phyloP scores from a whole-genome alignment of 192 early-diverging fungal genomes.

The Diversispora eburnea region DNA sequence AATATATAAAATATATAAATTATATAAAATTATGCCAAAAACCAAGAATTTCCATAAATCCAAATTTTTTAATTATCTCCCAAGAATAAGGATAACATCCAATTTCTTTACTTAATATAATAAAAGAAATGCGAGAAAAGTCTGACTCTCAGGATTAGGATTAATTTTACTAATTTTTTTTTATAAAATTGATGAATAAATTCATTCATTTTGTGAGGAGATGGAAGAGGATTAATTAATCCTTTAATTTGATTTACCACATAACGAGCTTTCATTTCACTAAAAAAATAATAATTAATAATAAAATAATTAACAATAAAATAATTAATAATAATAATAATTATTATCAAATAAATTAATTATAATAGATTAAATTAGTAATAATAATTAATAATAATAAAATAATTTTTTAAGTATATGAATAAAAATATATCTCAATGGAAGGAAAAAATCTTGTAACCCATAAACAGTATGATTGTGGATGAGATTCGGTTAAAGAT shows the following conservation, averaged over 20 bases:
- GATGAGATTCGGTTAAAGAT: too few species aligned
- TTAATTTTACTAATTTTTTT: background rate
- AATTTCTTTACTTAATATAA: background rate
- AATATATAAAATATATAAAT: background rate
- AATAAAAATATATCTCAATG: too few species aligned
- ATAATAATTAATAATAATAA: too few species aligned
- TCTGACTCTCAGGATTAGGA: background rate
- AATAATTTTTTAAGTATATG: too few species aligned
- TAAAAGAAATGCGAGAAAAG: background rate
- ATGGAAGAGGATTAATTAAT: background rate
- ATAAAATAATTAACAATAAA: background rate
- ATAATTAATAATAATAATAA: too few species aligned
- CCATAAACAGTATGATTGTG: too few species aligned
- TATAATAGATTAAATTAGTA: too few species aligned
- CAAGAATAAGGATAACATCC: background rate
- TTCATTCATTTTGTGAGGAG: background rate
- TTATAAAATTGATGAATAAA: background rate
- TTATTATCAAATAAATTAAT: too few species aligned
- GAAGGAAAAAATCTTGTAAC: too few species aligned
- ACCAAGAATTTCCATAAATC: background rate
- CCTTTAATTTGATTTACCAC: conserved; percentile 31
- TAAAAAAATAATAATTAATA: background rate
- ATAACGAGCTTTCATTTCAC: conserved; percentile 55
- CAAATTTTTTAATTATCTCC: background rate
- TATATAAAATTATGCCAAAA: background rate